A percentile compares a stretch with the other conserved stretches of the same genome.
These are phyloP conservation scores for Trametes maxima DNA, from an alignment of 768 basidiomycete species.

Conservation along the genomic window DNA sequence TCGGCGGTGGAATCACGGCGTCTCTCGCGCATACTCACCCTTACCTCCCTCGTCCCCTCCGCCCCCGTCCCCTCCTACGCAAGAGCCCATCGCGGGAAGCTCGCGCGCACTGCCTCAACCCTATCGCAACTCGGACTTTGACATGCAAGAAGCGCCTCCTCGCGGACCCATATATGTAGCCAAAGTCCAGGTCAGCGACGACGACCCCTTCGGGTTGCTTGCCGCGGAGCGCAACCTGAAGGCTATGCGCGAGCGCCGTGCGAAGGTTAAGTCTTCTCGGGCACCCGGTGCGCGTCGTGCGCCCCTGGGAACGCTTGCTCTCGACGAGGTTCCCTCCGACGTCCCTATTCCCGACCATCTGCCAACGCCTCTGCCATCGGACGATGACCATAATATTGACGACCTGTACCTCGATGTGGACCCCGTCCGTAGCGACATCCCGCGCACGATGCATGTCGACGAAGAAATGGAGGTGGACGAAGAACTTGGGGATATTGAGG, in stretches of 20 bases:
- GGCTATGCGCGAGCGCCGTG: conserved; percentile 16
- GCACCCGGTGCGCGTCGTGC: conserved; percentile 15
- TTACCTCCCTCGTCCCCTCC: conserved; percentile 34
- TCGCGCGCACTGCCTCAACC: conserved; percentile 3
- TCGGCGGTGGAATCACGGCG: conserved; percentile 10
- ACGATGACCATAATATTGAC: conserved; percentile 28
- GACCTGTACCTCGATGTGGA: conserved; percentile 29
- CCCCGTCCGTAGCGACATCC: conserved; percentile 1
- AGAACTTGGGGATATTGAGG: not conserved
- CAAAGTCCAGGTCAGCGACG: conserved; percentile 4
- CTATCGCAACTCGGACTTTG: conserved; percentile 9
- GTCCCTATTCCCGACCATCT: conserved; percentile 19
- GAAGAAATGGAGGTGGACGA: conserved; percentile 4
- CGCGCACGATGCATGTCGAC: not conserved
- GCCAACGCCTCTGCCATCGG: conserved; percentile 27
- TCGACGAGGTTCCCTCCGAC: conserved; percentile 16
- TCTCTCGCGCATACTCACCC: conserved; percentile 25
- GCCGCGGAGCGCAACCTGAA: conserved; percentile 31
- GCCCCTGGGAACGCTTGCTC: conserved; percentile 25
- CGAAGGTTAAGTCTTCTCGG: not conserved
- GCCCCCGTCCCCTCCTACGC: conserved; percentile 10
- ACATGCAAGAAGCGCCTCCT: conserved; percentile 9
- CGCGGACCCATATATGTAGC: conserved; percentile 1
- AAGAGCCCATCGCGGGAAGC: conserved; percentile 1
- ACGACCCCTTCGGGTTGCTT: conserved; percentile 35